Percentiles rank a stretch among this genome's conserved stretches.
Conservation (phyloP, 371 early-diverging fungal genomes). For the Zancudomyces culisetae region DNA sequence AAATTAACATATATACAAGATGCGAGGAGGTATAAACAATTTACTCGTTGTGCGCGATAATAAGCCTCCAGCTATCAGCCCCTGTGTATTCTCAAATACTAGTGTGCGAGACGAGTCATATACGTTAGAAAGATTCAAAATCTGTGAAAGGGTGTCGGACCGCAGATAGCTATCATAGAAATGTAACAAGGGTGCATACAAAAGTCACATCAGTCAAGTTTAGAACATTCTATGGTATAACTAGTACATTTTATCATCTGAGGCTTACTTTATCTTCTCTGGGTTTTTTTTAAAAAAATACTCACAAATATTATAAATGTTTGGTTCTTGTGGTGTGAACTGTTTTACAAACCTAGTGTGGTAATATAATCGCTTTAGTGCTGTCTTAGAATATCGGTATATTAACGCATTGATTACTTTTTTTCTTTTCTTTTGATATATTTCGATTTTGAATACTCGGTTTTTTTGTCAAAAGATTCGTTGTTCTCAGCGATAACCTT, state of each 20-base stretch:
- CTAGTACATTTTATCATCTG: background rate
- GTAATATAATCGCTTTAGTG: too few relatives aligned
- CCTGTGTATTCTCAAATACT: constrained; percentile 79
- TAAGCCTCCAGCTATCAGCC: constrained; percentile 56
- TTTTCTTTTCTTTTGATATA: constrained; percentile 81
- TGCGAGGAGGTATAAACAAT: background rate
- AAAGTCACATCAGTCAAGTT: background rate
- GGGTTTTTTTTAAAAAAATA: constrained; percentile 63
- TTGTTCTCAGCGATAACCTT: constrained; percentile 62
- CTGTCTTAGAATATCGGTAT: too few relatives aligned
- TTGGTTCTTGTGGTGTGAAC: constrained; percentile 66
- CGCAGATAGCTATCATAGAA: constrained; percentile 39
- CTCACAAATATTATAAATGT: constrained; percentile 51
- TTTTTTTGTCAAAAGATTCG: constrained; percentile 70
- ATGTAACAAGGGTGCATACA: background rate
- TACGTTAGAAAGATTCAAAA: constrained; percentile 64
- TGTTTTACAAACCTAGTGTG: constrained; percentile 41
- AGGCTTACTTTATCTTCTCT: constrained; percentile 45
- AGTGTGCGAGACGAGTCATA: constrained; percentile 43
- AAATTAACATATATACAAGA: background rate
- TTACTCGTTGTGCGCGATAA: constrained; percentile 65
- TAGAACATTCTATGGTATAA: background rate
- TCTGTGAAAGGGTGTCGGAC: constrained; percentile 78
- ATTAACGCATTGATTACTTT: constrained; percentile 54
- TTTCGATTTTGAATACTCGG: constrained; percentile 89